Evolutionary conservation across 441 rosid species (phyloP), one percentile per base, ranked within the genome.

Genomic region (Kokia cookei): DNA sequence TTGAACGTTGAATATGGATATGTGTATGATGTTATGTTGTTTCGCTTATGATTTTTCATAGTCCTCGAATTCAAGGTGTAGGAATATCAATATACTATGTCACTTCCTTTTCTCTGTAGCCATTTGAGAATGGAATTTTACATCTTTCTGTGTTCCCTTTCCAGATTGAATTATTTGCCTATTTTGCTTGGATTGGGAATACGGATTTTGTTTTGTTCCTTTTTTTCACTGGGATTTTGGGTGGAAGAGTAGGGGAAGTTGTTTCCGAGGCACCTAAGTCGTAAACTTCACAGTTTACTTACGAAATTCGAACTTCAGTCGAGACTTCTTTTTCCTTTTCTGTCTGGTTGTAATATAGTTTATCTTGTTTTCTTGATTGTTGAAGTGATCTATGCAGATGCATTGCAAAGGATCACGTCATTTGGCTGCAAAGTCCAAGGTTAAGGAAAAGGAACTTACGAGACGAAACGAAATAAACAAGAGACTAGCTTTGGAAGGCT

Each of bases 401-500:
- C 63, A 58, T 26, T 58, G 63, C 37, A 58, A 26, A 58, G 63
- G 63, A 51, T 84, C 86, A 9, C 76, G 80, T 24, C 91, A 87
- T 78, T 27, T 19, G 42, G 85, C 79, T 68, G 84, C 83, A 10
- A 86, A 73, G 63, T 79, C 82, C 7, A 76, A 57, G 63, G 69
- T 66, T 72, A 82, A 85, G 78, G 85, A 81, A 53, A 76, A 62
- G 53, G 84, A 82, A 75, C 63, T 75, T 60, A 11, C 0, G 70
- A 76, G 78, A 76, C 78, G 68, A 51, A 68, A 65, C 65, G 86
- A 84, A 73, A 78, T 82, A 15, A 12, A 61, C 72, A 84, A 83
- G 80, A 81, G 89, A 75, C 63, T 81, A 29, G 82, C 86, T 32
- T 42, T 82, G 61, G 73, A 81, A 19, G 80, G 75, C 27, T 73